Evolutionary conservation across 345 rosid species (phyloP).

Genomic region (Aurinia saxatilis): DNA sequence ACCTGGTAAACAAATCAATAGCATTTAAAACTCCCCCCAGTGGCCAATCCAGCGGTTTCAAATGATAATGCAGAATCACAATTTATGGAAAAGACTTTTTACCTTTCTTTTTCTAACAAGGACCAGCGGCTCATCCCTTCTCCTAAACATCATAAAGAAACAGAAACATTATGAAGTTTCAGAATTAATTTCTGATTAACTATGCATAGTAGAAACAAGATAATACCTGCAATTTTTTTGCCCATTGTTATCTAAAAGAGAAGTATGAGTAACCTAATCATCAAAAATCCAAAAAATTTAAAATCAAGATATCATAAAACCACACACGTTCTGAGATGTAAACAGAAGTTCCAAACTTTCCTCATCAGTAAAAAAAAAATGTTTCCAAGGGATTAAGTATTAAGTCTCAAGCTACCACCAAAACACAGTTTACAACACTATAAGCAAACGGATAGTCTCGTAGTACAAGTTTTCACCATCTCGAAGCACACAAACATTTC

Average conservation of each 20-base stretch:
- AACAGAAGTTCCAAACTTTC: neutral
- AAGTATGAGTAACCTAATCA: conserved; percentile 48
- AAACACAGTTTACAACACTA: neutral
- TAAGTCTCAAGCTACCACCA: neutral
- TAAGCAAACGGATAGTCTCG: neutral
- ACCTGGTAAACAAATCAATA: conserved; percentile 43
- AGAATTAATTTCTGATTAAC: neutral
- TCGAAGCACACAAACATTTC: too few relatives aligned
- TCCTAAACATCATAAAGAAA: conserved; percentile 32
- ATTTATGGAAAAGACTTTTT: neutral
- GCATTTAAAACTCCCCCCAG: neutral
- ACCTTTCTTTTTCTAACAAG: conserved; percentile 67
- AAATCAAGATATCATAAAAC: neutral
- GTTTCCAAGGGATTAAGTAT: neutral
- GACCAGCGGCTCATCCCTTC: conserved; percentile 39
- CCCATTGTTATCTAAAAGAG: conserved; percentile 51
- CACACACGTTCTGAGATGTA: neutral
- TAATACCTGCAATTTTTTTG: conserved; percentile 46
- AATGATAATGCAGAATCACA: neutral
- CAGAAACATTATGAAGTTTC: neutral
- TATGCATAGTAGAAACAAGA: neutral
- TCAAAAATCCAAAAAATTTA: conserved; percentile 9
- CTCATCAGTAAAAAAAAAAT: neutral
- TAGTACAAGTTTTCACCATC: too few relatives aligned
- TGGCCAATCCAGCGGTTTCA: neutral